Evolutionary conservation across 2,329 filamentous ascomycete species (phyloP), one percentile per base, ranked within the genome.

Genomic region (Blastomyces parvus): DNA sequence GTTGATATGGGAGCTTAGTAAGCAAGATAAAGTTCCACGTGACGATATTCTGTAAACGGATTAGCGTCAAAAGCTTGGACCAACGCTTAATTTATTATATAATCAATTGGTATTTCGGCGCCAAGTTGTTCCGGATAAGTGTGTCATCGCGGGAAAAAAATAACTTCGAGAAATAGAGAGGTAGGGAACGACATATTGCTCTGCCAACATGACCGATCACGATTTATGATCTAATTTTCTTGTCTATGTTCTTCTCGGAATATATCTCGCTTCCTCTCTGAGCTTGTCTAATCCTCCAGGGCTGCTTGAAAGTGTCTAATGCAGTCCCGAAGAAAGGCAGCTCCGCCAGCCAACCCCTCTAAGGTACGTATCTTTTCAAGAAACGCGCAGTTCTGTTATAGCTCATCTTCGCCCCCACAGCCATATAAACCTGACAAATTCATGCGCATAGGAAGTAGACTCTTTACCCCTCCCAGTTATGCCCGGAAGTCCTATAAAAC

Each of bases 251-350:
- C 30, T n/a, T 19, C 27, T 27, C 6, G 17, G 36, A 17, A 19
- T 38, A 40, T 52, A 52, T 14, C 48, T 14, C 14, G 13, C 22
- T 52, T 25, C 25, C 13, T 27, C 13, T 52, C 48, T 8, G 11
- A 52, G 22, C 25, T 30, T 11, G 22, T 7, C 22, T 52, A 52
- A 30, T 30, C 30, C 13, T 3, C 48, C 13, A 17, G 30, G 48
- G 48, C 22, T 2, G 11, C 48, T 17, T 14, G 25, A 52, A 48
- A 30, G 33, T 14, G 36, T 11, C 22, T 62, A 62, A 77, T 77
- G 74, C 73, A 74, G 65, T 74, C 74, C 64, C 73, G 73, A 65
- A 74, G 69, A 68, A 74, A 71, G 69, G 69, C 71, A 57, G 71
- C 70, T 65, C 66, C 71, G 65, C 66, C 68, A 62, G 66, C 69